Percentiles rank a stretch among this genome's conserved stretches.
These are phyloP conservation scores for Citeromyces nyonsensis DNA, from an alignment of 805 yeast genomes.

Conservation along the genomic window DNA sequence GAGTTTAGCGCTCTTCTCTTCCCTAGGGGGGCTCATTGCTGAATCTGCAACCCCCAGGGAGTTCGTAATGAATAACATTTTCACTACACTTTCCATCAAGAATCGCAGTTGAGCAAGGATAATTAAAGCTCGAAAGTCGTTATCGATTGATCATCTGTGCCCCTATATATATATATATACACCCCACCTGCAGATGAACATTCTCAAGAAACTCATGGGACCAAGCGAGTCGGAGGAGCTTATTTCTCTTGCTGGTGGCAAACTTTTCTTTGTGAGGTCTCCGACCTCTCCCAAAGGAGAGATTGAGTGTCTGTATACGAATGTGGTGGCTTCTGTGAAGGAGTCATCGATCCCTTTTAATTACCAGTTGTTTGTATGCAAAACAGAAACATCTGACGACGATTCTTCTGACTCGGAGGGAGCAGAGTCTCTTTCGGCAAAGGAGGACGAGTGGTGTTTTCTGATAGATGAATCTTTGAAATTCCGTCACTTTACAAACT, in stretches of 20 bases:
- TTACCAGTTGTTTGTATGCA: slow-evolving; percentile 57
- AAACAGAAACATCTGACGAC: slow-evolving; percentile 40
- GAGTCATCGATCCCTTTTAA: slow-evolving; percentile 49
- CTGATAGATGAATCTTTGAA: slow-evolving; percentile 45
- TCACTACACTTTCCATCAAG: too few relatives aligned
- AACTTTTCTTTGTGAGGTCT: slow-evolving; percentile 56
- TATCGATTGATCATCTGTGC: too few relatives aligned
- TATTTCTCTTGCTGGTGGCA: slow-evolving; percentile 64
- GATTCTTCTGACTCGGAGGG: slow-evolving; percentile 22
- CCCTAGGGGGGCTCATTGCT: too few relatives aligned
- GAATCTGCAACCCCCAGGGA: too few relatives aligned
- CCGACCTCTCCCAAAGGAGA: slow-evolving; percentile 80
- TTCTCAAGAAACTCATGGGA: slow-evolving; percentile 49
- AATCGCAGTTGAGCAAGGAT: too few relatives aligned
- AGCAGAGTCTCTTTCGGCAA: slow-evolving; percentile 12
- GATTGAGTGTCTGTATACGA: slow-evolving; percentile 68
- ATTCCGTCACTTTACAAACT: slow-evolving; percentile 33
- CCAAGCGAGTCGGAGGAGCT: slow-evolving; percentile 42
- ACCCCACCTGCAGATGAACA: slow-evolving; percentile 38
- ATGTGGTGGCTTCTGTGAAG: slow-evolving; percentile 61
- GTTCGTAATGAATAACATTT: too few relatives aligned
- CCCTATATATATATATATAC: background rate
- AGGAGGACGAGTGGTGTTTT: slow-evolving; percentile 58
- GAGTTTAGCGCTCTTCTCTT: too few relatives aligned
- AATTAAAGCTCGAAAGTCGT: too few relatives aligned